These are phyloP conservation scores for Flagelloscypha sp. DNA, from an alignment of 768 basidiomycete species.

Conservation along the genomic window DNA sequence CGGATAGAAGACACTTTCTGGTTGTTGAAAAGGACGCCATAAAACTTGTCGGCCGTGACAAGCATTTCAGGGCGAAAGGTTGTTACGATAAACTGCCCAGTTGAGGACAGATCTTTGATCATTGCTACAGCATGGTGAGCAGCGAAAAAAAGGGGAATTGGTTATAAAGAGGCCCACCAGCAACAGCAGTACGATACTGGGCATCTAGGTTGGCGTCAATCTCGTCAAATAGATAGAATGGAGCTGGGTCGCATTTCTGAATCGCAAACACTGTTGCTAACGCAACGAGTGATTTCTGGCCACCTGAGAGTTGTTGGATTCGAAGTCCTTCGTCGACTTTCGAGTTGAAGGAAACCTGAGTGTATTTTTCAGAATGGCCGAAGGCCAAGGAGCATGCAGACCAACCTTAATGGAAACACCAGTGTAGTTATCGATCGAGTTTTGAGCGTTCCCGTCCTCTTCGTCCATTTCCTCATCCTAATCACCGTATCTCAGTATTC, in stretches of 20 bases:
- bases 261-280: conserved; percentile 98
- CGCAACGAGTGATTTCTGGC: conserved; percentile 95
- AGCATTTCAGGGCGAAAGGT: conserved; percentile 98
- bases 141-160: conserved; percentile 4
- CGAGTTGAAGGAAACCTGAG: conserved; percentile 94
- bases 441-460: conserved; percentile 70
- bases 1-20: conserved; percentile 91
- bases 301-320: conserved; percentile 95
- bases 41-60: conserved; percentile 92
- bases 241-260: conserved; percentile 98
- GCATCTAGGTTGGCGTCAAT: conserved; percentile 98
- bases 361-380: conserved; percentile 2
- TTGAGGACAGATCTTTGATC: conserved; percentile 84
- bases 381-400: not conserved
- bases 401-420: conserved; percentile 90
- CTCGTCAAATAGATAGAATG: conserved; percentile 99
- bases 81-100: conserved; percentile 95
- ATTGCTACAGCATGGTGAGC: conserved; percentile 53
- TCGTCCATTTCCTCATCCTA: conserved; percentile 71
- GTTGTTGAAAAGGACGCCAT: conserved; percentile 93
- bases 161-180: conserved; percentile 46
- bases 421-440: conserved; percentile 86
- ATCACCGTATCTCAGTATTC: not conserved
- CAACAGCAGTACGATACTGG: conserved; percentile 95
- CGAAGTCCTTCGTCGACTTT: conserved; percentile 94